phyloP scores from a whole-genome alignment of 495 filamentous ascomycete genomes.

The Xylaria flabelliformis region DNA sequence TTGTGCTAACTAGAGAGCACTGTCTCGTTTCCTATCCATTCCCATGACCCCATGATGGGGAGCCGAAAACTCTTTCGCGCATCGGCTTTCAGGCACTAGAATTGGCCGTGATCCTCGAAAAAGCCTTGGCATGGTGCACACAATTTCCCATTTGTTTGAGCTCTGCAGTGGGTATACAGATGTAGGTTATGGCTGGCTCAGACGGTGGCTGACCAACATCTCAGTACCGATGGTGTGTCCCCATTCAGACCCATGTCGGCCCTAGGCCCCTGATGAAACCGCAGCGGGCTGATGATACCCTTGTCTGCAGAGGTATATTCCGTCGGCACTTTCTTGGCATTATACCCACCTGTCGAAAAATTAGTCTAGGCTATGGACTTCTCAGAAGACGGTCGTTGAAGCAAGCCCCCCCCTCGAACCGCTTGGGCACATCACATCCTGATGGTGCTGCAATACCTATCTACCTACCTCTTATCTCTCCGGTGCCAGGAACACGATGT shows the following conservation, averaged over 20 bases:
- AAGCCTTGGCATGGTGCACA: constrained; percentile 26
- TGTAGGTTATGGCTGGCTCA: constrained; percentile 6
- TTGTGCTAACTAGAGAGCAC: neutral
- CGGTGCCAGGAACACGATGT: constrained; percentile 1
- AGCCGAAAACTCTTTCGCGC: constrained; percentile 16
- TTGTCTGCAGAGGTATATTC: constrained; percentile 43
- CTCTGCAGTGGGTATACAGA: constrained; percentile 4
- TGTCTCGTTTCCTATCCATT: constrained; percentile 1
- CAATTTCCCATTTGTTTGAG: constrained; percentile 27
- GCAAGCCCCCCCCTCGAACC: constrained; percentile 3
- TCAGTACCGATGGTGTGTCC: constrained; percentile 29
- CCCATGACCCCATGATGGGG: constrained; percentile 1
- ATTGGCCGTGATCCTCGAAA: constrained; percentile 18
- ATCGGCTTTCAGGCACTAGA: constrained; percentile 17
- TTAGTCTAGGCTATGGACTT: constrained; percentile 18
- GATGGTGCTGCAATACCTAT: neutral
- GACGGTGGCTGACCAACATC: constrained; percentile 22
- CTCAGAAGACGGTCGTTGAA: constrained; percentile 20
- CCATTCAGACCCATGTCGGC: constrained; percentile 29
- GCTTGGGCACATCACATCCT: constrained; percentile 6
- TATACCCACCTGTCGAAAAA: constrained; percentile 12
- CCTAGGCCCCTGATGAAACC: constrained; percentile 44
- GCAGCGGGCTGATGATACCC: constrained; percentile 41
- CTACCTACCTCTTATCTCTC: constrained; percentile 1
- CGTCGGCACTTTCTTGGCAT: constrained; percentile 35